phyloP scores from a whole-genome alignment of 352 stramenopile genomes.

The Blastocystis sp. region DNA sequence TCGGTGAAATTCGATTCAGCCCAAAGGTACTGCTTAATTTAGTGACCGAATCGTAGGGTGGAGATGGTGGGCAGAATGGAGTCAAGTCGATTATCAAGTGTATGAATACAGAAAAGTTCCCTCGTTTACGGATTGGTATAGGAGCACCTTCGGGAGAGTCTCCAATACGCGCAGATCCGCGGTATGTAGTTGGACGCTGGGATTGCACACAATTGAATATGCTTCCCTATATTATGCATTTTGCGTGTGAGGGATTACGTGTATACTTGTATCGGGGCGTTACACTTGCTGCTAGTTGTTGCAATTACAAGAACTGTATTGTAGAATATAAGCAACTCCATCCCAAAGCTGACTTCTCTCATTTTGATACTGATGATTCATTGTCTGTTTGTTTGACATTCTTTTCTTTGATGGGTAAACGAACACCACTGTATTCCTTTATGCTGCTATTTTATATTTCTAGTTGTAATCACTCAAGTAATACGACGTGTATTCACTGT shows the following conservation, averaged over 20 bases:
- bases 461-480: slow-evolving; percentile 66
- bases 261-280: slow-evolving; percentile 63
- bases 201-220: slow-evolving; percentile 46
- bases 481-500: slow-evolving; percentile 64
- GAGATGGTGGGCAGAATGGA: slow-evolving; percentile 58
- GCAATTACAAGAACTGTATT: slow-evolving; percentile 63
- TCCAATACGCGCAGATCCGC: slow-evolving; percentile 19
- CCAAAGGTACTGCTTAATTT: slow-evolving; percentile 27
- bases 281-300: slow-evolving; percentile 24
- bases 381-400: slow-evolving; percentile 57
- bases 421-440: slow-evolving; percentile 14
- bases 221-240: slow-evolving; percentile 54
- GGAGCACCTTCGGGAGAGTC: neutral
- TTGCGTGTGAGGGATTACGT: slow-evolving; percentile 52
- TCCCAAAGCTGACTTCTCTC: neutral
- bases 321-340: slow-evolving; percentile 50
- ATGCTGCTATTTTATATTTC: neutral
- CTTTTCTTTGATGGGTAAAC: slow-evolving; percentile 26
- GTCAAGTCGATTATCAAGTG: slow-evolving; percentile 66
- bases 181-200: slow-evolving; percentile 59
- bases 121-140: slow-evolving; percentile 60
- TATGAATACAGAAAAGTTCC: slow-evolving; percentile 61
- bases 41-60: neutral
- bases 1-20: slow-evolving; percentile 61
- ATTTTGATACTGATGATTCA: slow-evolving; percentile 51